Evolutionary conservation across 345 rosid genomes (phyloP), one percentile per base, ranked within the genome.

Genomic region (Camelina laxa): DNA sequence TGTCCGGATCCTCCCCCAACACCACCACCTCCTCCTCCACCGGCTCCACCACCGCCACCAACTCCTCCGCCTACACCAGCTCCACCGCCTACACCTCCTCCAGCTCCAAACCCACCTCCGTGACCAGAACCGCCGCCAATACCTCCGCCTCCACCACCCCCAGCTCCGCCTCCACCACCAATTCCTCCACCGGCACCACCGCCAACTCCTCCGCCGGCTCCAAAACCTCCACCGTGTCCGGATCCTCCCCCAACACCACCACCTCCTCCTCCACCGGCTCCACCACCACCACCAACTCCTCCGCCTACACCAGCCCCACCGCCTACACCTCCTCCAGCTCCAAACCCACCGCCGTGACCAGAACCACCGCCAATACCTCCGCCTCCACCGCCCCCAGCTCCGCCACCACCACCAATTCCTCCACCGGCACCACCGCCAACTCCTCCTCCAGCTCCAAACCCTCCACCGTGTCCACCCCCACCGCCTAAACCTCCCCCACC

Each of bases 141-240:
- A 48, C 88, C 88, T 16, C 88, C 91, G 2, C 87, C 85, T 0
- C 78, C 84, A 1, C 82, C 82, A 2, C 61, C 84, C 1, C 86
- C 87, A 2, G 67, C 78, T 19, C 83, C 48, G 73, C n/a, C 84
- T 39, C 17, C 86, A 66, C 59, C 79, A 72, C 11, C 81, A 78
- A 45, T 6, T 64, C 27, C 79, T 57, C 4, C 82, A 1, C 84
- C 85, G 0, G 12, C 70, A 0, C 87, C 89, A n/a, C 81, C 87
- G 4, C 86, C 88, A 1, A 75, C 77, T 0, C 87, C 91, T 12
- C 76, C 84, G 0, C 89, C 87, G 0, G 80, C 85, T 9, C 81
- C 85, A 53, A 77, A 67, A 0, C 84, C 87, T 0, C 87, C 78
- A 0, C 84, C 88, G 2, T 68, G 77, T 1, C 82, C 84, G 0